These are phyloP conservation scores for Spatholobus suberectus DNA, from an alignment of 306 rosid species.

Conservation along the genomic window DNA sequence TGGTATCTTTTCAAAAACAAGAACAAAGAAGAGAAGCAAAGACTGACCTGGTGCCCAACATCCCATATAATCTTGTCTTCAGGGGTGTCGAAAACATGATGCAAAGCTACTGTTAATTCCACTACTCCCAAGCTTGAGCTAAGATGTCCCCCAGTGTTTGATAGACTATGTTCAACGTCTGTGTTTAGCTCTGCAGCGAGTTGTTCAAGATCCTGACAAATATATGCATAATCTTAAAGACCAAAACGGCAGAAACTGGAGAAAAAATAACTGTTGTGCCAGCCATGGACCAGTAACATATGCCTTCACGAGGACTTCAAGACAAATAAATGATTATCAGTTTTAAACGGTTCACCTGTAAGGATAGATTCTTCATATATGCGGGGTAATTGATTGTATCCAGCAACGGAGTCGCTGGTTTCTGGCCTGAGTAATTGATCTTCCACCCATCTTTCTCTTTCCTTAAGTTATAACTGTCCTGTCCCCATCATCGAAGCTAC, in stretches of 20 bases:
- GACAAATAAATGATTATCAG: neutral
- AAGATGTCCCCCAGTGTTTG: conserved; percentile 78
- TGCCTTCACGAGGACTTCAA: too few relatives aligned
- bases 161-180: conserved; percentile 62
- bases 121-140: conserved; percentile 84
- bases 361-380: conserved; percentile 77
- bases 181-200: conserved; percentile 76
- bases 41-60: conserved; percentile 79
- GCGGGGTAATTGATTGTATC: conserved; percentile 68
- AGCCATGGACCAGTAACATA: neutral
- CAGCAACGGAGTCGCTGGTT: conserved; percentile 75
- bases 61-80: conserved; percentile 83
- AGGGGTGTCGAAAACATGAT: conserved; percentile 75
- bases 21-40: too few relatives aligned
- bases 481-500: conserved; percentile 41
- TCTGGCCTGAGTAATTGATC: conserved; percentile 55
- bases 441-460: conserved; percentile 57
- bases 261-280: neutral
- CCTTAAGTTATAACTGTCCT: conserved; percentile 43
- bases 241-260: neutral
- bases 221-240: neutral
- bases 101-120: conserved; percentile 74
- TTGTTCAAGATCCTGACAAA: conserved; percentile 71
- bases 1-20: too few relatives aligned
- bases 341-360: conserved; percentile 48